Base-by-base conservation (phyloP, 371 early-diverging fungal genomes). In the Mortierella sp. region DNA sequence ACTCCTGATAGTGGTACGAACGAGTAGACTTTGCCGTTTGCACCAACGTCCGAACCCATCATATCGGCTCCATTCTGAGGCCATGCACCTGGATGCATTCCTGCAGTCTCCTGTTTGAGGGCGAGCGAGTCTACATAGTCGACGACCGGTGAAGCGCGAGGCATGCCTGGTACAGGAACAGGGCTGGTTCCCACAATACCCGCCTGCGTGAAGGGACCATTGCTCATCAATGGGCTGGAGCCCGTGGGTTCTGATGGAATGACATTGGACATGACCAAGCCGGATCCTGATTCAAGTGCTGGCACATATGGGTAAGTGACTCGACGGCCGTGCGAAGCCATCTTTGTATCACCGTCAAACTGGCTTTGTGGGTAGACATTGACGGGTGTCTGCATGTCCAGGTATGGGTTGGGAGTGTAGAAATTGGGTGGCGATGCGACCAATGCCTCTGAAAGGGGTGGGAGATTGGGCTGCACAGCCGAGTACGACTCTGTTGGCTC, bases 1-100 rank as follows among this genome's bases (percentile, higher is more conserved):
- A 85, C 80, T 13, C 88, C 88, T 0, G 86, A 86, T 28, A 88
- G 67, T 2, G 90, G 79, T 0, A 90, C 88, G 74, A 90, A 90
- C 0, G 88, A 86, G 67, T 86, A 90, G 1, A 83, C 79, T 53
- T 87, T 87, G 54, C 58, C 67, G 13, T 34, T 34, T 34, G n/a
- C n/a, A n/a, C n/a, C n/a, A n/a, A n/a, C n/a, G n/a, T n/a, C n/a
- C n/a, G n/a, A n/a, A n/a, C n/a, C n/a, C n/a, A n/a, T n/a, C n/a
- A n/a, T n/a, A n/a, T n/a, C 10, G 34, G 34, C 34, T 34, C 7
- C 34, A 4, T 34, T 34, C 34, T 51, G 19, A 31, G 61, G 39
- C 65, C 66, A 76, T 29, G 54, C 24, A 13, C 46, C 41, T 40
- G 31, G 34, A 34, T 34, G 7, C 34, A 34, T 34, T 10, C 63